Evolutionary conservation across 169 alveolate genomes (phyloP), one percentile per base, ranked within the genome.

Genomic region (Plasmodium yoelii): DNA sequence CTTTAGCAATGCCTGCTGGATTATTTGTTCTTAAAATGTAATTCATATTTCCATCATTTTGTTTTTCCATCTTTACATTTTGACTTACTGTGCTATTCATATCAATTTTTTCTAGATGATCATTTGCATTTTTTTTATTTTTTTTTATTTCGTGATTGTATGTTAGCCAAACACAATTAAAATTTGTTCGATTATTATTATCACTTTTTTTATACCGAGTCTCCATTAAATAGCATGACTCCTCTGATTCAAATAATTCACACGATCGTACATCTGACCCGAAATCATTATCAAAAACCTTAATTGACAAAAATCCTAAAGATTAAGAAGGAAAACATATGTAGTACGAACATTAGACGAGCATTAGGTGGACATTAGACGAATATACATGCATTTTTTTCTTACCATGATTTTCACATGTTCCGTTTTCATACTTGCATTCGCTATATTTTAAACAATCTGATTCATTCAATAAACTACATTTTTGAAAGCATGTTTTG

Each of bases 331-430:
- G 13, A 46, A 19, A n/a, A 15, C 5, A 39, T 28, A 19, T 18
- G 42, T 18, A 4, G 49, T 7, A 15, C 22, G 15, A 39, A 39
- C 22, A 24, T 28, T 5, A 34, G 15, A 13, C n/a, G 13, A 8
- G 9, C 46, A 72, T 7, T 28, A 28, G 39, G 39, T 3, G 5
- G 5, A 3, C 39, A 28, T 28, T 34, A 34, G 42, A 34, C 42
- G 42, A 34, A 22, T 61, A 15, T 61, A 61, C 28, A 61, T 24
- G 7, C 42, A 34, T 34, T 34, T 34, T 34, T 28, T 34, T 34
- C 51, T 9, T 75, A 75, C 88, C 88, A 63, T 75, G 69, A 64
- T 75, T 75, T 64, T 75, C 70, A 46, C 88, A 75, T 12, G 77
- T 69, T 10, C 65, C 56, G n/a, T 28, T 49, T 18, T 56, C 28